These are phyloP conservation scores for Rosa multiflora DNA, from an alignment of 306 rosid genomes.

Conservation along the genomic window DNA sequence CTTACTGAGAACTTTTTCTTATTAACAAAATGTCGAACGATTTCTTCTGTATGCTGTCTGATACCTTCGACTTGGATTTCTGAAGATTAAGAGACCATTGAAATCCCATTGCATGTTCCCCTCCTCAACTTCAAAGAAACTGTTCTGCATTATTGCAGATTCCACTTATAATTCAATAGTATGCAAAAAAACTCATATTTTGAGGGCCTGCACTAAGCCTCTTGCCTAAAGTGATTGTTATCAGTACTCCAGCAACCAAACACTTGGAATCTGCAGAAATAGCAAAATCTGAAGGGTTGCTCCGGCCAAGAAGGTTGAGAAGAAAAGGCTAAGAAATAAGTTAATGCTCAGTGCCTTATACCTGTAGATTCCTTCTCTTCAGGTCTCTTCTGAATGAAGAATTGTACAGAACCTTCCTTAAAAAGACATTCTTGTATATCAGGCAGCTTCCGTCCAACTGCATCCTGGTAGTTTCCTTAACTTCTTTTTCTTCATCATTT, in stretches of 20 bases:
- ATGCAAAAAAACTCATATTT: background rate
- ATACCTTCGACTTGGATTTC: background rate
- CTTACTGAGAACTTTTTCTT: background rate
- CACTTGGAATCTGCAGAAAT: background rate
- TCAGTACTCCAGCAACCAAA: background rate
- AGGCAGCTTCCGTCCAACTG: conserved; percentile 74
- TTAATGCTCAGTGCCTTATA: background rate
- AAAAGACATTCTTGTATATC: background rate
- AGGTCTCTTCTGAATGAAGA: background rate
- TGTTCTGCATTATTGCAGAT: background rate
- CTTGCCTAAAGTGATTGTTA: background rate
- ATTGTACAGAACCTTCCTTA: background rate
- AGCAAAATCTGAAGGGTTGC: background rate
- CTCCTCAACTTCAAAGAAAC: background rate
- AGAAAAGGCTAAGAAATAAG: background rate
- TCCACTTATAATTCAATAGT: background rate
- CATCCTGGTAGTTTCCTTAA: conserved; percentile 62
- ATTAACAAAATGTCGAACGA: background rate
- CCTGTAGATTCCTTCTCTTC: background rate
- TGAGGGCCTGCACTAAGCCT: background rate
- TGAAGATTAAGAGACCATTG: background rate
- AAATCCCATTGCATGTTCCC: background rate
- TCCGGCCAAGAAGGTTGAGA: background rate
- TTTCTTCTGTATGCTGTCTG: background rate
- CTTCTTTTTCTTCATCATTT: conserved; percentile 55